Percentiles rank a stretch among this genome's conserved stretches.
Evolutionary conservation across 176 grass and related monocot species (phyloP).

Genomic region (Triticum turgidum): DNA sequence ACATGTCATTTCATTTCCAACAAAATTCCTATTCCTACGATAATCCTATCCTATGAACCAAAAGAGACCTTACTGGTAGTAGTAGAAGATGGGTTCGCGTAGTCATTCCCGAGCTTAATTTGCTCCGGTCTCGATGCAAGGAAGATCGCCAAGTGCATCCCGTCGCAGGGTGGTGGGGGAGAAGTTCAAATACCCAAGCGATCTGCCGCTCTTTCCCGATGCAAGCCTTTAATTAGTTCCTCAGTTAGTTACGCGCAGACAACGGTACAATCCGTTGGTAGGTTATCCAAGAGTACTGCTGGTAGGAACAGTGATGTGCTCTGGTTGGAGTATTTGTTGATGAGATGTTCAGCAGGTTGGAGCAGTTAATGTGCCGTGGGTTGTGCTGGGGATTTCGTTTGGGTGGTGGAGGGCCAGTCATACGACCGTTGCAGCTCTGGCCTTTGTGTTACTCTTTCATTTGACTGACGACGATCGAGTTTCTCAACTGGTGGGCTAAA

Average conservation of each 20-base stretch:
- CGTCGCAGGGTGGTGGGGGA: neutral
- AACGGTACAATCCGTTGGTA: slow-evolving; percentile 2
- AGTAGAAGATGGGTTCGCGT: too few relatives aligned
- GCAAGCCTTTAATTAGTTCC: neutral
- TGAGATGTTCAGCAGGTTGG: neutral
- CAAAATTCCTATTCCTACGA: too few relatives aligned
- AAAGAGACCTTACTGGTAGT: too few relatives aligned
- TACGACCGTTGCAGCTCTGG: slow-evolving; percentile 16
- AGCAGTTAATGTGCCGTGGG: neutral
- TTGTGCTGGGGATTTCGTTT: neutral
- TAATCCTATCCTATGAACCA: too few relatives aligned
- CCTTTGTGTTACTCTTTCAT: too few relatives aligned
- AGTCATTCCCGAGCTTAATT: too few relatives aligned
- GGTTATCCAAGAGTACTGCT: too few relatives aligned
- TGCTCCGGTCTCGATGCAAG: slow-evolving; percentile 11
- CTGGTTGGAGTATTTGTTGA: neutral
- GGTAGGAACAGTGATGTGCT: too few relatives aligned
- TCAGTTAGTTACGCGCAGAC: neutral
- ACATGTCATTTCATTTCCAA: too few relatives aligned
- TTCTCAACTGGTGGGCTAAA: too few relatives aligned
- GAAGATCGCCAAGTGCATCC: neutral
- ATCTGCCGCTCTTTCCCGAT: neutral
- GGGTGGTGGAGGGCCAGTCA: neutral
- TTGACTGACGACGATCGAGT: too few relatives aligned
- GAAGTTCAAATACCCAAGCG: neutral